These are phyloP conservation scores for Calonectria henricotiae DNA, from an alignment of 2,329 filamentous ascomycete genomes.

Conservation along the genomic window DNA sequence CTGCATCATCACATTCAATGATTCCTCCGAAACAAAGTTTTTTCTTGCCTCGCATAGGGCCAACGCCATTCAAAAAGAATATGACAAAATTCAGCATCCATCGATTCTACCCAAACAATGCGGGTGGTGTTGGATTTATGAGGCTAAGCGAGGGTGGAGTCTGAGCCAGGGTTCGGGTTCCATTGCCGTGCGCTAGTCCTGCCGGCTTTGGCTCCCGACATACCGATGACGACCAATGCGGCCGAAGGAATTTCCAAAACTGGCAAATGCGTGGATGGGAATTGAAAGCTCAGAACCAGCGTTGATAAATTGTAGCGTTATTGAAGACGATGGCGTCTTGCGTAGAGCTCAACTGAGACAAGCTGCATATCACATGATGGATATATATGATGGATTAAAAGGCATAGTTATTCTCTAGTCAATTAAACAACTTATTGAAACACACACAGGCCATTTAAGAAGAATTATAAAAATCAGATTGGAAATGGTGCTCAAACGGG, in stretches of 20 bases:
- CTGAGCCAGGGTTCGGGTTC: neutral
- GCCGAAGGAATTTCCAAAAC: neutral
- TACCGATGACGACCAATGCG: neutral
- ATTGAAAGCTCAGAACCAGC: neutral
- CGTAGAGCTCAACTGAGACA: no score
- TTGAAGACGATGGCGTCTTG: no score
- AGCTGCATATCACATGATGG: no score
- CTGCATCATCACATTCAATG: neutral
- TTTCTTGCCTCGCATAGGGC: neutral
- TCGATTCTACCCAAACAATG: neutral
- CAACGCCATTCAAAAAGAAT: neutral
- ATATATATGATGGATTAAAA: no score
- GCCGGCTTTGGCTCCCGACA: constrained; percentile 1
- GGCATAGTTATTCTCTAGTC: no score
- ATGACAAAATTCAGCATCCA: neutral
- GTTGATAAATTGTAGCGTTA: no score
- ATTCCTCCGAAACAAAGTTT: neutral
- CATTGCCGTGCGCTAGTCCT: constrained; percentile 7
- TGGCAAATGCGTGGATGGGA: neutral
- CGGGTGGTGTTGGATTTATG: neutral
- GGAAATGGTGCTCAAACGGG: no score
- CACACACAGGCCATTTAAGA: no score
- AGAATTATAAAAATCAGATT: no score
- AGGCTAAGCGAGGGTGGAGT: neutral
- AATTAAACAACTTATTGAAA: no score